Evolutionary conservation across 1,284 basidiomycete genomes (phyloP).

Genomic region (Ceraceosorus guamensis): DNA sequence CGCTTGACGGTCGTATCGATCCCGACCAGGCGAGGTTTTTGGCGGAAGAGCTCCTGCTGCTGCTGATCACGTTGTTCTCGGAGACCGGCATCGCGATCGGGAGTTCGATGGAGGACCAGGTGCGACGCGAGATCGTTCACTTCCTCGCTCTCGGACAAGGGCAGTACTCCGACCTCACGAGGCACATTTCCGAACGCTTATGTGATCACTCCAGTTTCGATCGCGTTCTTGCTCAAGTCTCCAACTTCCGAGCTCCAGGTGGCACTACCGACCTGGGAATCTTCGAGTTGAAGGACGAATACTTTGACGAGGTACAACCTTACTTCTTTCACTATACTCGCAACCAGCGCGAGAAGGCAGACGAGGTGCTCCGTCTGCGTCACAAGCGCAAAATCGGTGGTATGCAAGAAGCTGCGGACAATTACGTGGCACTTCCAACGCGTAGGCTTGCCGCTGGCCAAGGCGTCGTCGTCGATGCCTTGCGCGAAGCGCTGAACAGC

Average conservation of each 20-base stretch:
- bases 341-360: slow-evolving; percentile 91
- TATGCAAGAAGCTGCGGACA: slow-evolving; percentile 2
- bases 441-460: slow-evolving; percentile 3
- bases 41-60: slow-evolving; percentile 84
- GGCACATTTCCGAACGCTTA: slow-evolving; percentile 80
- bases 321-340: slow-evolving; percentile 94
- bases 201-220: slow-evolving; percentile 81
- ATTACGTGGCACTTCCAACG: slow-evolving; percentile 6
- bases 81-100: slow-evolving; percentile 72
- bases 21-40: slow-evolving; percentile 67
- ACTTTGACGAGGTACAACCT: slow-evolving; percentile 80
- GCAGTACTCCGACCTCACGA: slow-evolving; percentile 84
- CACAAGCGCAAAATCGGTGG: slow-evolving; percentile 62
- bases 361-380: slow-evolving; percentile 65
- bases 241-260: slow-evolving; percentile 75
- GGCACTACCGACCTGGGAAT: slow-evolving; percentile 68
- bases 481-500: slow-evolving; percentile 16
- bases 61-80: slow-evolving; percentile 77
- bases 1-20: slow-evolving; percentile 55
- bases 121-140: slow-evolving; percentile 82
- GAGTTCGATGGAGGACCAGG: slow-evolving; percentile 61
- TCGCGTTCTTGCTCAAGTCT: slow-evolving; percentile 68
- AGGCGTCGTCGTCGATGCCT: slow-evolving; percentile 2
- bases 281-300: slow-evolving; percentile 79
- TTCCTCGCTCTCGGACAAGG: slow-evolving; percentile 79